Conservation (phyloP, 352 stramenopile genomes). For the Pythium aristosporum region DNA sequence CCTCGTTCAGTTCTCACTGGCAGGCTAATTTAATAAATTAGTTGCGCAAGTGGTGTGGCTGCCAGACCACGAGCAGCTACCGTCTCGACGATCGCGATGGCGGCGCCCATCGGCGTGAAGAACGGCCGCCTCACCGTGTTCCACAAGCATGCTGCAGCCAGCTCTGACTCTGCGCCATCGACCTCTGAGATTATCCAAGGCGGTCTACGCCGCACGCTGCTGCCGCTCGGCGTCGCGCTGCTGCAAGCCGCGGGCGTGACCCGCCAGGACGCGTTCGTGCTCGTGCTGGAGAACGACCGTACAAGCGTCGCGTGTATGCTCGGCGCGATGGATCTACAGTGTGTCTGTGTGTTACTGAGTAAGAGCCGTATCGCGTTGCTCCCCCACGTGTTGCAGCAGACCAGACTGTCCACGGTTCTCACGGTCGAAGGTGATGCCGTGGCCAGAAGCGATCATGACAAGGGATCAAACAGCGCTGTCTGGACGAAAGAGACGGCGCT, state of each 20-base stretch:
- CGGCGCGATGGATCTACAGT: slow-evolving; percentile 60
- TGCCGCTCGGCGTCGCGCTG: slow-evolving; percentile 50
- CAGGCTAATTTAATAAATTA: slow-evolving; percentile 5
- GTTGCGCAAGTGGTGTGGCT: not conserved
- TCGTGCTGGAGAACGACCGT: slow-evolving; percentile 73
- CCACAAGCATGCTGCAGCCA: slow-evolving; percentile 22
- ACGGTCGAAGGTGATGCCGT: slow-evolving; percentile 42
- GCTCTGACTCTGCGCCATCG: slow-evolving; percentile 8
- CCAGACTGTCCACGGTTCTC: slow-evolving; percentile 57
- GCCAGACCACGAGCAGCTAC: not conserved
- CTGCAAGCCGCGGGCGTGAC: slow-evolving; percentile 36
- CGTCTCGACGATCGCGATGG: slow-evolving; percentile 11
- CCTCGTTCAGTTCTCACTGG: not conserved
- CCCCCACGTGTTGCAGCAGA: slow-evolving; percentile 49
- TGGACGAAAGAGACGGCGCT: slow-evolving; percentile 46
- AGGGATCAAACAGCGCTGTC: not conserved
- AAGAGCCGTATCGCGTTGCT: slow-evolving; percentile 50
- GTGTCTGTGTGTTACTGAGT: slow-evolving; percentile 53
- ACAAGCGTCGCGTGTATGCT: slow-evolving; percentile 75
- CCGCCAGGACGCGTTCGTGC: slow-evolving; percentile 49
- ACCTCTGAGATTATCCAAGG: slow-evolving; percentile 32
- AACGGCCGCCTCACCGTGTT: slow-evolving; percentile 56
- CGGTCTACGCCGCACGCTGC: slow-evolving; percentile 39
- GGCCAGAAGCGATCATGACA: slow-evolving; percentile 26
- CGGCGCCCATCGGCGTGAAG: slow-evolving; percentile 56